These are phyloP conservation scores for Fraxinus americana DNA, from an alignment of 257 asterid genomes.

Conservation along the genomic window DNA sequence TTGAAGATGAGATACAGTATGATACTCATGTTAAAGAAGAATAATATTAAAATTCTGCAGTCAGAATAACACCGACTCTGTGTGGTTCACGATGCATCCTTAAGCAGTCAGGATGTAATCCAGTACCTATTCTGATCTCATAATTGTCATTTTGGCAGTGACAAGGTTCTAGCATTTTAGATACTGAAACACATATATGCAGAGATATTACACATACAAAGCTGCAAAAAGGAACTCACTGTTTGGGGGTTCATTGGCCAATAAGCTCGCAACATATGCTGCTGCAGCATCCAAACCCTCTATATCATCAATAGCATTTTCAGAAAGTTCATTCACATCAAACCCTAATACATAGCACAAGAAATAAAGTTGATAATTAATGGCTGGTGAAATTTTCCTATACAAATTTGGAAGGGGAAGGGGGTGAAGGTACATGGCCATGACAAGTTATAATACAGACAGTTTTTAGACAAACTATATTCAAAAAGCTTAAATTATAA, in stretches of 20 bases:
- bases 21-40: constrained; percentile 3
- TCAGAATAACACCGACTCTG: background rate
- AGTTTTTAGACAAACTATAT: background rate
- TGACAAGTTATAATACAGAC: background rate
- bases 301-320: constrained; percentile 65
- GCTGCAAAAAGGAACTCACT: constrained; percentile 50
- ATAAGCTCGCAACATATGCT: constrained; percentile 80
- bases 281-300: constrained; percentile 93
- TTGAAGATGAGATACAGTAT: background rate
- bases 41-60: constrained; percentile 1
- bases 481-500: constrained; percentile 9
- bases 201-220: background rate
- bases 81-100: constrained; percentile 15
- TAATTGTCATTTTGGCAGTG: constrained; percentile 13
- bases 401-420: background rate
- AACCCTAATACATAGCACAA: constrained; percentile 58
- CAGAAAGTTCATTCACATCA: constrained; percentile 85
- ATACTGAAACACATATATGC: constrained; percentile 13
- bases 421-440: background rate
- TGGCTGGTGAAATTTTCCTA: constrained; percentile 1
- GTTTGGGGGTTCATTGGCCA: constrained; percentile 79
- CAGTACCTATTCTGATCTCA: constrained; percentile 10
- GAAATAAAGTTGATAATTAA: constrained; percentile 19
- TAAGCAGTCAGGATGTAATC: constrained; percentile 6
- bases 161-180: constrained; percentile 4